These are phyloP conservation scores for Nothophoma quercina DNA, from an alignment of 2,329 filamentous ascomycete genomes.

Conservation along the genomic window DNA sequence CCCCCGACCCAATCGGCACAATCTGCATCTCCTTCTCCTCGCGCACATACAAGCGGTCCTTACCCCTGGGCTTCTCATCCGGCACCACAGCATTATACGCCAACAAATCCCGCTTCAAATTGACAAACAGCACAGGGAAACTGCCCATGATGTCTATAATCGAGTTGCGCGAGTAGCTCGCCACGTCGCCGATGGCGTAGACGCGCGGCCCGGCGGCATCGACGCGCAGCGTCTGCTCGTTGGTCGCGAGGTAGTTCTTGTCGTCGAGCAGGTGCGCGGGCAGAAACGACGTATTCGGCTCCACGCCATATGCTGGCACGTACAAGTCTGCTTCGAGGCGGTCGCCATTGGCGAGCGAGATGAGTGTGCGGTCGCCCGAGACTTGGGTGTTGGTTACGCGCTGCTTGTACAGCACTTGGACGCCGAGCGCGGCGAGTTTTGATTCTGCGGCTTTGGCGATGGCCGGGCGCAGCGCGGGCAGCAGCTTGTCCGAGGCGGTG, in stretches of 20 bases:
- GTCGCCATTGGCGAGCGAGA: constrained; percentile 53
- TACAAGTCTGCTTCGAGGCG: constrained; percentile 60
- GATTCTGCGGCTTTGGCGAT: constrained; percentile 54
- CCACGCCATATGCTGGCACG: constrained; percentile 60
- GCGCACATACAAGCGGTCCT: constrained; percentile 33
- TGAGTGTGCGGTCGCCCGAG: constrained; percentile 51
- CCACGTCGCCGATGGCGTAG: constrained; percentile 59
- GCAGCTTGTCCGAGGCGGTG: constrained; percentile 50
- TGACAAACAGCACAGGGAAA: constrained; percentile 52
- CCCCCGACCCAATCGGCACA: constrained; percentile 42
- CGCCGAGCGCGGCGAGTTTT: constrained; percentile 57
- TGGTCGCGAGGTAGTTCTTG: constrained; percentile 58
- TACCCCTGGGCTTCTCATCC: constrained; percentile 32
- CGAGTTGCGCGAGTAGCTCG: constrained; percentile 52
- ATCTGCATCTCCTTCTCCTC: constrained; percentile 36
- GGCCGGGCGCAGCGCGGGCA: constrained; percentile 51
- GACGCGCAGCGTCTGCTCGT: constrained; percentile 56
- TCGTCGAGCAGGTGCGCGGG: constrained; percentile 56
- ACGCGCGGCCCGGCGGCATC: constrained; percentile 55
- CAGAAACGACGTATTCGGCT: constrained; percentile 62
- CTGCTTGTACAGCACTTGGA: constrained; percentile 54
- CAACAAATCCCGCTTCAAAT: constrained; percentile 58
- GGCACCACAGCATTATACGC: constrained; percentile 31
- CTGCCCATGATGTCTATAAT: constrained; percentile 51
- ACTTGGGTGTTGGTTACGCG: constrained; percentile 37